Base-by-base conservation (phyloP, 345 rosid genomes). In the Lepidium didymum region DNA sequence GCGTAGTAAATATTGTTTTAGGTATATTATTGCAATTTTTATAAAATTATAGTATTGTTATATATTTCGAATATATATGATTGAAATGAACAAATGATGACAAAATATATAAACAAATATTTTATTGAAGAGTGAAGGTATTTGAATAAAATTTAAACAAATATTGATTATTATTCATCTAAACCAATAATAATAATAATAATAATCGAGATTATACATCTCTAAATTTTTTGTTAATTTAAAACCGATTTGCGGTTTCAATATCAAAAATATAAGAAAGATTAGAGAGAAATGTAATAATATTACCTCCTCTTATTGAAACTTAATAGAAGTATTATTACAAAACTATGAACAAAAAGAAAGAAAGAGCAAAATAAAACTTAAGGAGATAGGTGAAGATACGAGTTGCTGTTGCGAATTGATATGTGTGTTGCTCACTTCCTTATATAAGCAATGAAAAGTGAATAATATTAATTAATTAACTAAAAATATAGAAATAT, bases 381-480 rank as follows among this genome's bases (percentile, higher is more conserved):
- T 49, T 21, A 35, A 50, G 79, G 72, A 70, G 75, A 69, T 75
- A 75, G 75, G 67, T 69, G 66, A 64, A 62, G 55, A 69, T 59
- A 69, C 9, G 37, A 8, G 67, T 62, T 77, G 80, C 79, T 78
- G 87, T 84, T 73, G 79, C 77, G 67, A 69, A 62, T 55, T 34
- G 37, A 47, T 19, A 15, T 62, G 70, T 61, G 53, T 27, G 33
- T 37, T 38, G 68, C 19, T 14, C 56, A 10, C 18, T 2, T 38
- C 35, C 64, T 67, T 79, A 70, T 79, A 81, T 81, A 81, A 57
- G 74, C 51, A 13, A 15, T 8, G 53, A 51, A 29, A 29, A 79
- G 76, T 44, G 44, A 14, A 25, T 60, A 43, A 50, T 56, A 15
- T 38, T 11, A 15, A n/a, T 54, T 21, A 50, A 31, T 16, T 58